Evolutionary conservation across 257 asterid species (phyloP), one percentile per base, ranked within the genome.

Genomic region (Osmanthus fragrans): DNA sequence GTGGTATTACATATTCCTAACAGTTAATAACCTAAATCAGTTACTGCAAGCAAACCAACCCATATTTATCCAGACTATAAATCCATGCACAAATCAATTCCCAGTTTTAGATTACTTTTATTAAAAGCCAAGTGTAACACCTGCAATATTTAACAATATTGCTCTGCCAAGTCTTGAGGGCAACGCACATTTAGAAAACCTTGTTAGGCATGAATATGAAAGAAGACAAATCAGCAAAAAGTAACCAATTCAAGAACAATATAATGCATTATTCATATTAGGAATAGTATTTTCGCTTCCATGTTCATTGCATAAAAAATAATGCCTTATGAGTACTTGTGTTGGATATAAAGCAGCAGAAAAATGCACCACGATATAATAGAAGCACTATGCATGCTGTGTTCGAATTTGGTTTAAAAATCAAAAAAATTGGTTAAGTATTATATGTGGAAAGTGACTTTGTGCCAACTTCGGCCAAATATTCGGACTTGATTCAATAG

Each of bases 111-210:
- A 47, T 16, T 16, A 47, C 58, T 47, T 7, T 47, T 47, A 47
- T 47, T n/a, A 47, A 47, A 47, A 13, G 56, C n/a, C 1, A 47
- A 15, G 58, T 47, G n/a, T 47, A 47, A 74, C 87, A 96, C 98
- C 98, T 89, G 98, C 85, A 96, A 82, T 87, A 88, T 87, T 75
- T 90, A 91, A 81, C 93, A 88, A 60, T 90, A 96, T 85, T 90
- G 90, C 79, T 92, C 94, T 56, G 97, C 96, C 92, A 93, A 88
- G 81, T 91, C 92, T 79, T 81, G 96, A 74, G 99, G 91, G 79
- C 98, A 96, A 80, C 85, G 92, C 60, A 87, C 89, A 54, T 79
- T 80, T 68, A 85, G 85, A 69, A 90, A 88, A 65, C 97, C 89
- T 80, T 89, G 90, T 37, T 19, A 39, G 66, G 66, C 63, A 18